phyloP scores from a whole-genome alignment of 2,329 filamentous ascomycete genomes.

The Eutypella sp. region DNA sequence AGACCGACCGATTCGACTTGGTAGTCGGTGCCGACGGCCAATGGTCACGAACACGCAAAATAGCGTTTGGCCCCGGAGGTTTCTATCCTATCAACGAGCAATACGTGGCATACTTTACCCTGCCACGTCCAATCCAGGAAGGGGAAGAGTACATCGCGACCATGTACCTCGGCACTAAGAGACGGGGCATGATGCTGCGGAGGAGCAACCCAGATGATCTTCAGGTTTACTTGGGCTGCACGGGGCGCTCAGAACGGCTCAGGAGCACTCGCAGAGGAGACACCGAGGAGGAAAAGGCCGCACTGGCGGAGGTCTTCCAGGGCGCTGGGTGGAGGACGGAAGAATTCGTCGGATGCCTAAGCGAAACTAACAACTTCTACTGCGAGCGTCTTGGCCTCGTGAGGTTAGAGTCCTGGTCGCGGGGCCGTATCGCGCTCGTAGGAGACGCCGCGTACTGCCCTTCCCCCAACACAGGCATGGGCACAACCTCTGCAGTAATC shows the following conservation, averaged over 20 bases:
- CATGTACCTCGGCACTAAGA: conserved; percentile 29
- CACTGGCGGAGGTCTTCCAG: conserved; percentile 32
- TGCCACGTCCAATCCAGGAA: conserved; percentile 26
- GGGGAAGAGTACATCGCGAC: conserved; percentile 33
- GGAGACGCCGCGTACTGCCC: conserved; percentile 47
- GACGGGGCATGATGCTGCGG: conserved; percentile 35
- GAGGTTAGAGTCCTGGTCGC: conserved; percentile 31
- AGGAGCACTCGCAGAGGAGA: conserved; percentile 23
- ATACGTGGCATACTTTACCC: conserved; percentile 29
- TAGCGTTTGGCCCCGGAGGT: conserved; percentile 28
- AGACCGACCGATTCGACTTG: conserved; percentile 40
- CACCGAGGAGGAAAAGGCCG: conserved; percentile 33
- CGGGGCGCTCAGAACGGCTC: background rate
- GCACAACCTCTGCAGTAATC: conserved; percentile 34
- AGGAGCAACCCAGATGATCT: conserved; percentile 31
- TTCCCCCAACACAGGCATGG: conserved; percentile 39
- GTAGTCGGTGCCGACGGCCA: conserved; percentile 53
- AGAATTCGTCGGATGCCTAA: conserved; percentile 37
- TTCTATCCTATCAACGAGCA: conserved; percentile 19
- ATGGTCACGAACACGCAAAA: conserved; percentile 41
- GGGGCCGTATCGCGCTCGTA: conserved; percentile 40
- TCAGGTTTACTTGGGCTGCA: conserved; percentile 34
- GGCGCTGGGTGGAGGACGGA: conserved; percentile 42
- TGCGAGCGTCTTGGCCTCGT: conserved; percentile 39
- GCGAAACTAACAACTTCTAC: conserved; percentile 39